Conservation (phyloP, 1,284 basidiomycete species). For the Leccinum fallax region DNA sequence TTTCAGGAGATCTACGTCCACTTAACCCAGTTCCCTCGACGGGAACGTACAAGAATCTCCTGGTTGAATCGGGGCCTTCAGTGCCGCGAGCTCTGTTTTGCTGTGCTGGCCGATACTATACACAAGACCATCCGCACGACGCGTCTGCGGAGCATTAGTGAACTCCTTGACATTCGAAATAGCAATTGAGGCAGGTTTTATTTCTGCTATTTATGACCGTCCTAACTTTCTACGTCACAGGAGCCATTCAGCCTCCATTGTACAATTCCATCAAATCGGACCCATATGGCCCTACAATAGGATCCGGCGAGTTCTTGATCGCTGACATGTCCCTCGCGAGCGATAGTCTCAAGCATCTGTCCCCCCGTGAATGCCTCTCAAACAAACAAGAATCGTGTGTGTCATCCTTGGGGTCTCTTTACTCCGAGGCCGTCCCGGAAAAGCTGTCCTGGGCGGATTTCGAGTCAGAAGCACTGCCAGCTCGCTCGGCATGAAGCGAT, state of each 20-base stretch:
- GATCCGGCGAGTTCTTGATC: constrained; percentile 30
- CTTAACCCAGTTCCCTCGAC: neutral
- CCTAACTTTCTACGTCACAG: constrained; percentile 34
- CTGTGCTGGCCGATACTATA: neutral
- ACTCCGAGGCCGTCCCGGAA: constrained; percentile 24
- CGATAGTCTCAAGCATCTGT: constrained; percentile 4
- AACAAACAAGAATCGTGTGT: neutral
- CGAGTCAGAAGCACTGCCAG: constrained; percentile 19
- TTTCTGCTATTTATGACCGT: constrained; percentile 32
- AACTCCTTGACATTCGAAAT: constrained; percentile 33
- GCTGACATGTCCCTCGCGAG: constrained; percentile 8
- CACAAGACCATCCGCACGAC: constrained; percentile 34
- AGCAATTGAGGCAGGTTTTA: constrained; percentile 33
- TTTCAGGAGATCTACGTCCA: neutral
- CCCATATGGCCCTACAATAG: constrained; percentile 26
- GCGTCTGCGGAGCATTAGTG: constrained; percentile 26
- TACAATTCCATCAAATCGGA: constrained; percentile 35
- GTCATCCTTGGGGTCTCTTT: constrained; percentile 17
- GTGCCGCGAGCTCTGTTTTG: too few species aligned
- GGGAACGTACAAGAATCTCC: constrained; percentile 32
- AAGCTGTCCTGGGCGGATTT: constrained; percentile 21
- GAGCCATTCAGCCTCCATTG: constrained; percentile 36
- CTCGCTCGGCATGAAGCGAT: too few species aligned
- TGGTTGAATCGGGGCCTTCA: neutral
- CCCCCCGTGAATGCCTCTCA: constrained; percentile 23